Evolutionary conservation across 2,329 filamentous ascomycete species (phyloP), one percentile per base, ranked within the genome.

Genomic region (Botrytis squamosa): DNA sequence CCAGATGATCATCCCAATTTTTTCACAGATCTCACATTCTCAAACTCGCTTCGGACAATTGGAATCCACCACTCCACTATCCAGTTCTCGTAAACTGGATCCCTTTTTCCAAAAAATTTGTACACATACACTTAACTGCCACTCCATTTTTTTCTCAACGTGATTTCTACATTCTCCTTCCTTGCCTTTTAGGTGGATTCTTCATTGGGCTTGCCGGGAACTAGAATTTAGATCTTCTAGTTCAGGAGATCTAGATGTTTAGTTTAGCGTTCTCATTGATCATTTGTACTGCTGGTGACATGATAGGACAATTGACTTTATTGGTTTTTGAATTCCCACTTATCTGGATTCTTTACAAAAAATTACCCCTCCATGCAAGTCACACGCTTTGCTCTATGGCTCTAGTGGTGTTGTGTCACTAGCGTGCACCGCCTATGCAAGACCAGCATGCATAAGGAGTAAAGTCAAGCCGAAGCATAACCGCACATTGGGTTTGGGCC

Each of bases 301-400:
- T 29, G 52, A 55, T 55, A 55, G n/a, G 62, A 60, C 49, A 60
- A 72, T 29, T 52, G 62, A 59, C 62, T 57, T 52, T 65, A 29
- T 64, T 40, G 14, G 8, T 29, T 38, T 64, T 63, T 16, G 14
- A 20, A 18, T 29, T 40, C 46, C 57, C 29, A 42, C 46, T 64
- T 55, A 16, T n/a, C 25, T 55, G 20, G 6, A n/a, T 40, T 22
- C 25, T 29, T 70, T 29, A 14, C 3, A 46, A 55, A 55, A 55
- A 55, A 55, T 67, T 67, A 72, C 70, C 70, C 70, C 70, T 68
- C 70, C 49, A 72, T 72, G 70, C 70, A 72, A 67, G 70, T 44
- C 46, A 67, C 55, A 60, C 55, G 68, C 46, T 68, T 68, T 44
- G 16, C 38, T 59, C 62, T 40, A 40, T 67, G 38, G 38, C 40